Percentiles rank a stretch among this genome's conserved stretches.
phyloP scores from a whole-genome alignment of 345 rosid genomes.

The Pseudoturritis turrita region DNA sequence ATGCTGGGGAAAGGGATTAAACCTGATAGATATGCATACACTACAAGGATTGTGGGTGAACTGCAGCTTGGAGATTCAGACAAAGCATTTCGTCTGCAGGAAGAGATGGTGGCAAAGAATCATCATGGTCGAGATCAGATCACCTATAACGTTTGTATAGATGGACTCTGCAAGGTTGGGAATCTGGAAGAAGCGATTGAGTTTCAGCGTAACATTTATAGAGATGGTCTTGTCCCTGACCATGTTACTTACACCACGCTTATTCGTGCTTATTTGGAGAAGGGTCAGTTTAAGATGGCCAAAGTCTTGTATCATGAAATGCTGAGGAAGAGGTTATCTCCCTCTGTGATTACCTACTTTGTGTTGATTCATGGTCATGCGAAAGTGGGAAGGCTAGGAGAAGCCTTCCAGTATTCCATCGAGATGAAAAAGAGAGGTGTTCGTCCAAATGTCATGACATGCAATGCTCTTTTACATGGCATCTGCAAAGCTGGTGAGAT shows the following conservation, averaged over 20 bases:
- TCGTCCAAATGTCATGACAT: constrained; percentile 61
- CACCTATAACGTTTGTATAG: constrained; percentile 52
- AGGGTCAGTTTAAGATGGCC: constrained; percentile 47
- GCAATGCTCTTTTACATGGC: constrained; percentile 64
- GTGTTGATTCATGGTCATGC: constrained; percentile 71
- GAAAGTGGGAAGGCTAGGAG: constrained; percentile 41
- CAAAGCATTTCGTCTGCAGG: constrained; percentile 47
- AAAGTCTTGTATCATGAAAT: constrained; percentile 45
- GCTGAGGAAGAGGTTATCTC: constrained; percentile 45
- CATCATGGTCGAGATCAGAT: constrained; percentile 43
- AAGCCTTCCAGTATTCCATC: constrained; percentile 46
- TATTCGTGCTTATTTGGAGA: constrained; percentile 49
- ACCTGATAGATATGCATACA: constrained; percentile 50
- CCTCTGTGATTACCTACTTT: constrained; percentile 66
- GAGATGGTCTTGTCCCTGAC: constrained; percentile 52
- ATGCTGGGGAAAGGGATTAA: constrained; percentile 51
- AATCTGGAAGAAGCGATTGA: constrained; percentile 43
- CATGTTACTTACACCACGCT: constrained; percentile 62
- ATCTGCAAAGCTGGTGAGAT: constrained; percentile 50
- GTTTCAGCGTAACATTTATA: constrained; percentile 45
- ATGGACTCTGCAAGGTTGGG: constrained; percentile 48
- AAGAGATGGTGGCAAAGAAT: constrained; percentile 53
- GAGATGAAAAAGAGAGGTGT: constrained; percentile 58
- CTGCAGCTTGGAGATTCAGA: constrained; percentile 46
- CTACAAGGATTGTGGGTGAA: constrained; percentile 51